Conservation (phyloP, 306 rosid species). For the Cicer arietinum region DNA sequence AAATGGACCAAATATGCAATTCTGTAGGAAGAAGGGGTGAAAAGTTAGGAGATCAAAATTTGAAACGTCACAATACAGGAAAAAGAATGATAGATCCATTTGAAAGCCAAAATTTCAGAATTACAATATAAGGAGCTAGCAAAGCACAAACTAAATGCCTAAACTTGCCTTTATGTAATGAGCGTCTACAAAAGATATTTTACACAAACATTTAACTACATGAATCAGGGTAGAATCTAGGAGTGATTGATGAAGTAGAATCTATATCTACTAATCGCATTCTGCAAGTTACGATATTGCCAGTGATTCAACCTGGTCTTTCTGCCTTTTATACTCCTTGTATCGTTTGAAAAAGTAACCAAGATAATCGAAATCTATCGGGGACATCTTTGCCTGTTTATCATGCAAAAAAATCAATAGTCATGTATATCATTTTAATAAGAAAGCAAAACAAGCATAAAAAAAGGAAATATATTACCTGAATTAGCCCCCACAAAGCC, state of each 20-base stretch:
- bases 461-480: constrained; percentile 62
- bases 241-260: constrained; percentile 10
- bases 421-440: neutral
- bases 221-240: constrained; percentile 20
- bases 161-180: constrained; percentile 24
- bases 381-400: constrained; percentile 78
- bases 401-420: constrained; percentile 19
- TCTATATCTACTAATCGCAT: constrained; percentile 45
- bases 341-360: constrained; percentile 83
- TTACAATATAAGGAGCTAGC: constrained; percentile 32
- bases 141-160: constrained; percentile 29
- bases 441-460: constrained; percentile 25
- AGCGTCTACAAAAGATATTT: constrained; percentile 46
- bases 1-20: neutral
- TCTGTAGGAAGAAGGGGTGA: no score
- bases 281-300: constrained; percentile 62
- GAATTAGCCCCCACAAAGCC: constrained; percentile 97
- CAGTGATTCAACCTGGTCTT: constrained; percentile 52
- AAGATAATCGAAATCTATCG: constrained; percentile 79
- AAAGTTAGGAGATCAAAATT: constrained; percentile 9
- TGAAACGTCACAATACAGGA: constrained; percentile 2
- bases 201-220: constrained; percentile 41
- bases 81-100: constrained; percentile 27
- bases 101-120: constrained; percentile 12
- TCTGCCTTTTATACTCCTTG: constrained; percentile 73